Base-by-base conservation (phyloP, 371 early-diverging fungal species). In the Mortierella sp. region DNA sequence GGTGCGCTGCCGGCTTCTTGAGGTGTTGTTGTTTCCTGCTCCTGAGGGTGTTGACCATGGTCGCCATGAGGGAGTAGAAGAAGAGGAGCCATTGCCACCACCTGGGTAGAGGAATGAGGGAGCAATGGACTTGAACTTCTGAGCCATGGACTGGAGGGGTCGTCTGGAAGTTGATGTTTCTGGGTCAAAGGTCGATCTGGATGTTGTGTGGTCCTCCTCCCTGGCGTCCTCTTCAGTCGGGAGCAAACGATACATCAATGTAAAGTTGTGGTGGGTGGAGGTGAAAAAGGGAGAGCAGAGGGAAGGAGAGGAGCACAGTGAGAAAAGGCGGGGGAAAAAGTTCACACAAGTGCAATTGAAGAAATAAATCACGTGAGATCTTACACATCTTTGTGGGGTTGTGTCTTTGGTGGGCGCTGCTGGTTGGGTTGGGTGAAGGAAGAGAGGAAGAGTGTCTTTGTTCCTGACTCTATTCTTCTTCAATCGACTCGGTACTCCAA, bases 191-290 rank as follows among this genome's bases (percentile, higher is more conserved):
- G 18, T 51, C 27, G 81, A 75, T 12, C 84, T 78, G 21, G 76
- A 77, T 48, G 70, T 76, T 32, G 81, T 78, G 63, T 76, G 81
- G 70, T 84, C 81, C 49, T 83, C 84, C 35, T 83, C 84, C 49
- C 81, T 77, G 49, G 68, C 74, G 5, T 81, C 82, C 8, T 82
- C 86, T 58, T 82, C 82, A 24, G 82, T 82, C 24, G 86, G 82
- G 41, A 86, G 51, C 41, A 82, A 71, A 38, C 80, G 79, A 71
- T 86, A 86, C 86, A 86, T 86, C 7, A 70, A 32, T 63, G 16
- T 29, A 27, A 32, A 18, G 63, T 6, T 32, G 32, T 43, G 77
- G 16, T 38, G 54, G 8, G 48, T 48, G 55, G 12, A 54, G 54
- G 74, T 46, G 48, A 46, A 46, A 14, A 41, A 74, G 27, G 29